These are phyloP conservation scores for Peronospora destructor DNA, from an alignment of 352 stramenopile species.

Conservation along the genomic window DNA sequence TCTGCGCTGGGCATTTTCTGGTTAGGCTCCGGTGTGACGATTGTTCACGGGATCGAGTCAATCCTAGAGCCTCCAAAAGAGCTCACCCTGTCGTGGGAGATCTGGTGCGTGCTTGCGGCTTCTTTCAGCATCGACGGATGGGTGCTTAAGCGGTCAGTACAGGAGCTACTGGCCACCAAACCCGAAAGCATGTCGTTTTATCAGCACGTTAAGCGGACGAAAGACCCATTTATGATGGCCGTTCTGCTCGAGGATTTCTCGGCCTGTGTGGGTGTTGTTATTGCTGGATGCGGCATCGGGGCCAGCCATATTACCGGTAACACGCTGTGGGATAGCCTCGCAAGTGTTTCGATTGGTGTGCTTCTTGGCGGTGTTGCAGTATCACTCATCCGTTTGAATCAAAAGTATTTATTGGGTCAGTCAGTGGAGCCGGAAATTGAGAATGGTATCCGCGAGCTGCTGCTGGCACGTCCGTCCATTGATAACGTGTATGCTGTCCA, in stretches of 20 bases:
- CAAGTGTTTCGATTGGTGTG: slow-evolving; percentile 91
- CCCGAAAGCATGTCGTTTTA: slow-evolving; percentile 63
- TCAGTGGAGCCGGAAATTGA: slow-evolving; percentile 91
- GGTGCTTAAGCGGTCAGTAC: no score
- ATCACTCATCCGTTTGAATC: slow-evolving; percentile 91
- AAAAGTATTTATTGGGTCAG: slow-evolving; percentile 94
- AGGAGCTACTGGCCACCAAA: slow-evolving; percentile 76
- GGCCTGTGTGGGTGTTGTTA: slow-evolving; percentile 94
- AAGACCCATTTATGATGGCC: slow-evolving; percentile 96
- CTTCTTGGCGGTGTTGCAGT: slow-evolving; percentile 92
- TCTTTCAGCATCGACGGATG: slow-evolving; percentile 95
- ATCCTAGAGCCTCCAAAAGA: slow-evolving; percentile 61
- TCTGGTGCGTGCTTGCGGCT: slow-evolving; percentile 93
- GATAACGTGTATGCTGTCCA: slow-evolving; percentile 94
- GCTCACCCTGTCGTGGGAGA: slow-evolving; percentile 75
- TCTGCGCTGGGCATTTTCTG: slow-evolving; percentile 98
- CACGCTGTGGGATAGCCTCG: slow-evolving; percentile 92
- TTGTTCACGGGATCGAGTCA: slow-evolving; percentile 89
- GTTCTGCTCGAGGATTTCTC: slow-evolving; percentile 96
- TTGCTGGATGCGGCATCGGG: slow-evolving; percentile 91
- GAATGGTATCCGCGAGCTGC: slow-evolving; percentile 64
- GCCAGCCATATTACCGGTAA: slow-evolving; percentile 89
- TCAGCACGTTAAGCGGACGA: slow-evolving; percentile 61
- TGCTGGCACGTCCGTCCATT: slow-evolving; percentile 86
- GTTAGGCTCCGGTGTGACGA: slow-evolving; percentile 91